Evolutionary conservation across 208 protist genomes (phyloP), one percentile per base, ranked within the genome.

Genomic region (Trypanosoma platydactyli): DNA sequence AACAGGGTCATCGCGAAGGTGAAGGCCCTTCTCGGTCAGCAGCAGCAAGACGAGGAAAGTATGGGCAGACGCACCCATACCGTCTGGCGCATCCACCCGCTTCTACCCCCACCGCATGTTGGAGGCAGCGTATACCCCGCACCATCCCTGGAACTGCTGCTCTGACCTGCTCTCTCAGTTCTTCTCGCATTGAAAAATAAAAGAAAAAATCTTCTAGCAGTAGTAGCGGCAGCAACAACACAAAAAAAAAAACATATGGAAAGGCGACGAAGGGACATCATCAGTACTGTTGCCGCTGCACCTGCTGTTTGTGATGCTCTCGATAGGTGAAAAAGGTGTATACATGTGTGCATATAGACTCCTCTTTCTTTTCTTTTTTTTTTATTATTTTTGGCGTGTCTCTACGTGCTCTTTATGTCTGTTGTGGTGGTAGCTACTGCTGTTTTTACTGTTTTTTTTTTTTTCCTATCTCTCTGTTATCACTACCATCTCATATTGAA

Each of bases 91-190:
- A 45, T 67, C 12, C 60, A 49, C 18, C 59, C 59, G 3, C 25
- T 30, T 48, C 35, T 73, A 15, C 60, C 50, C 2, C 6, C 52
- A 33, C 68, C 68, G 15, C 45, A 35, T 30, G 62, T 73, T 61
- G 68, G 68, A 13, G 68, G 60, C 0, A 56, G 60, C 30, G 42
- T 61, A 2, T 61, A 20, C 30, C 68, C 57, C 42, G 58, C 57
- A 53, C 35, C 53, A 18, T 53, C 68, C 1, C 29, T 73, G 27
- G 51, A 33, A 25, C 24, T 73, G 6, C 59, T 59, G 7, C 22
- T 55, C 16, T 70, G 33, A 70, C 5, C 20, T n/a, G 27, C n/a
- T 7, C 13, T 7, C 40, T 7, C 13, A 13, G 40, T 7, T 44
- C 7, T 7, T 44, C 13, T 44, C 40, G 7, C 40, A 16, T 7